Evolutionary conservation across 768 basidiomycete species (phyloP).

Genomic region (Fistulinella prunicolor): DNA sequence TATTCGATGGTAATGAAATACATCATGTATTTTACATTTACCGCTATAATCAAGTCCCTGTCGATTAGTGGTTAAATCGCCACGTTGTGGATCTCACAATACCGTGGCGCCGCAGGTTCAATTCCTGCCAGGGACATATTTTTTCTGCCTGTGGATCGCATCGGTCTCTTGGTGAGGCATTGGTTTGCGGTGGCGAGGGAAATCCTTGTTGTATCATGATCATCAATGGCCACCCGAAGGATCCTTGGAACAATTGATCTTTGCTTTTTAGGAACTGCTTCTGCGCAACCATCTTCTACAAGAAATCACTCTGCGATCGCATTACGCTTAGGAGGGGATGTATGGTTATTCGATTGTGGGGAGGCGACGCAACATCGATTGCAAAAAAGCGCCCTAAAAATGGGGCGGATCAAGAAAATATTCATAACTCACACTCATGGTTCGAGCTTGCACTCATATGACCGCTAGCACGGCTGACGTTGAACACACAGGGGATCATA

Average conservation of each 20-base stretch:
- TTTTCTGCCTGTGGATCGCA: constrained; percentile 6
- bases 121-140: constrained; percentile 37
- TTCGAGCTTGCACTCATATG: constrained; percentile 22
- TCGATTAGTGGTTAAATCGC: constrained; percentile 44
- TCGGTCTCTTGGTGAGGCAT: background rate
- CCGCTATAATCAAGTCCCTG: constrained; percentile 39
- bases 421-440: constrained; percentile 92
- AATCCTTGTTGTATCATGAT: no score
- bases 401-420: constrained; percentile 77
- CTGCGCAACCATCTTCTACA: constrained; percentile 76
- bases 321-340: constrained; percentile 60
- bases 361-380: constrained; percentile 80
- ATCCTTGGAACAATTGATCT: constrained; percentile 44
- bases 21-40: no score
- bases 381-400: constrained; percentile 68
- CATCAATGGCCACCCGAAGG: constrained; percentile 15
- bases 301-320: constrained; percentile 76
- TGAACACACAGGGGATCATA: constrained; percentile 65
- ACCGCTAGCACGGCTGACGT: background rate
- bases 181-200: background rate
- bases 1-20: no score
- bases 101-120: constrained; percentile 40
- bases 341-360: constrained; percentile 86
- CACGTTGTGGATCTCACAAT: constrained; percentile 37
- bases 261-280: constrained; percentile 80